These are phyloP conservation scores for Mycena chlorophos DNA, from an alignment of 768 basidiomycete species.

Conservation along the genomic window DNA sequence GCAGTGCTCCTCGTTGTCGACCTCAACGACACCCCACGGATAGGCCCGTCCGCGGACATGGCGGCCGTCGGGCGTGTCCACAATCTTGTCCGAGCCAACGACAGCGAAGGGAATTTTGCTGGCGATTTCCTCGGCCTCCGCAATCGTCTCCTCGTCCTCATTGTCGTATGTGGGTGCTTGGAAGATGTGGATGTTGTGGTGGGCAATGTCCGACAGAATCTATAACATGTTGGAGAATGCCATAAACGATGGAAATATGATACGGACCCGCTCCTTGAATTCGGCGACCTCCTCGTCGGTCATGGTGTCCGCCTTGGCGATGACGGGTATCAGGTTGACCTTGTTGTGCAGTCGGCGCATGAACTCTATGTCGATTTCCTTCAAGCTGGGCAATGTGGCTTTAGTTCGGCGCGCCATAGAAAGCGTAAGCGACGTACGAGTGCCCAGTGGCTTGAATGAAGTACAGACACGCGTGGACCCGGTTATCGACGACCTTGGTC, in stretches of 20 bases:
- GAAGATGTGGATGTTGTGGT: slow-evolving; percentile 98
- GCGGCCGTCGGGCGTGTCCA: slow-evolving; percentile 83
- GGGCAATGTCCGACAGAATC: slow-evolving; percentile 90
- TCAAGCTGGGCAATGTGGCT: slow-evolving; percentile 58
- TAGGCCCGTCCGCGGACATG: slow-evolving; percentile 93
- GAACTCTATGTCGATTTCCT: slow-evolving; percentile 98
- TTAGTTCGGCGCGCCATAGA: slow-evolving; percentile 4
- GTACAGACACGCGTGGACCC: slow-evolving; percentile 97
- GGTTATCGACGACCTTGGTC: slow-evolving; percentile 90
- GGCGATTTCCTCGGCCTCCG: slow-evolving; percentile 96
- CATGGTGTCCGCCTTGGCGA: slow-evolving; percentile 97
- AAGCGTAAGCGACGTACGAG: slow-evolving; percentile 59
- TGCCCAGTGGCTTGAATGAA: slow-evolving; percentile 99
- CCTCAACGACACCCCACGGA: slow-evolving; percentile 99
- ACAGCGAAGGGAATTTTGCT: slow-evolving; percentile 99
- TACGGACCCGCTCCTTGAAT: slow-evolving; percentile 87
- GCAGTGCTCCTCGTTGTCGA: slow-evolving; percentile 98
- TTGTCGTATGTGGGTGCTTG: slow-evolving; percentile 96
- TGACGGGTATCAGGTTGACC: slow-evolving; percentile 98
- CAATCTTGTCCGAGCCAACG: slow-evolving; percentile 87
- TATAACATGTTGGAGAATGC: slow-evolving; percentile 30
- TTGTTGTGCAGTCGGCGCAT: slow-evolving; percentile 97
- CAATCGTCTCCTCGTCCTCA: slow-evolving; percentile 97
- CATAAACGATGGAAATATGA: not conserved
- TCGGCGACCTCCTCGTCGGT: slow-evolving; percentile 92